Percentiles rank a stretch among this genome's conserved stretches.
phyloP scores from a whole-genome alignment of 1,284 basidiomycete species.

The Psilocybe mexicana region DNA sequence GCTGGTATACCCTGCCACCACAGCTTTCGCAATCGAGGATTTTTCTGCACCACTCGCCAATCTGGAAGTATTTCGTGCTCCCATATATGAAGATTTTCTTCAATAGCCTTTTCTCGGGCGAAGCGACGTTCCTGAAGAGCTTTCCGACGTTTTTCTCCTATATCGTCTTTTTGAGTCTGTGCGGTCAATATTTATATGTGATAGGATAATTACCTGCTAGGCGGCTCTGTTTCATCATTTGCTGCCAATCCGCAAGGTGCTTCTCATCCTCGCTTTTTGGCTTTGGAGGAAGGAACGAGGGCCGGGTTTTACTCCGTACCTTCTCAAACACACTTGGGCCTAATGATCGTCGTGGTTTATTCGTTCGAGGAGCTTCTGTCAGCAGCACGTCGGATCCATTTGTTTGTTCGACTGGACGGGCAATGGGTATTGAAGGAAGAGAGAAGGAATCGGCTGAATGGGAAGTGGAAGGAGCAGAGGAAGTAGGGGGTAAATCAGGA shows the following conservation, averaged over 20 bases:
- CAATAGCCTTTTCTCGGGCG: constrained; percentile 67
- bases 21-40: constrained; percentile 64
- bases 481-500: constrained; percentile 14
- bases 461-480: constrained; percentile 22
- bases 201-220: constrained; percentile 56
- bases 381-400: constrained; percentile 16
- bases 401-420: constrained; percentile 17
- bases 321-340: constrained; percentile 74
- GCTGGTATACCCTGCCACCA: constrained; percentile 96
- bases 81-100: constrained; percentile 74
- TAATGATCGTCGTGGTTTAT: constrained; percentile 50
- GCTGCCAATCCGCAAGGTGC: constrained; percentile 87
- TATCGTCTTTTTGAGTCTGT: not conserved
- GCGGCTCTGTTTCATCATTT: constrained; percentile 87
- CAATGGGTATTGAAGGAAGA: constrained; percentile 24
- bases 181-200: not conserved
- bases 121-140: constrained; percentile 64
- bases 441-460: constrained; percentile 22
- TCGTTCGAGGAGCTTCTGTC: constrained; percentile 31
- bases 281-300: constrained; percentile 85
- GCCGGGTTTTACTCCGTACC: constrained; percentile 78
- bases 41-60: constrained; percentile 75
- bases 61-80: constrained; percentile 81
- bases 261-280: constrained; percentile 76
- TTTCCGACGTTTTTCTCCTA: constrained; percentile 70